Evolutionary conservation across 176 grass and related monocot genomes (phyloP).

Genomic region (Cenchrus fungigraminus): DNA sequence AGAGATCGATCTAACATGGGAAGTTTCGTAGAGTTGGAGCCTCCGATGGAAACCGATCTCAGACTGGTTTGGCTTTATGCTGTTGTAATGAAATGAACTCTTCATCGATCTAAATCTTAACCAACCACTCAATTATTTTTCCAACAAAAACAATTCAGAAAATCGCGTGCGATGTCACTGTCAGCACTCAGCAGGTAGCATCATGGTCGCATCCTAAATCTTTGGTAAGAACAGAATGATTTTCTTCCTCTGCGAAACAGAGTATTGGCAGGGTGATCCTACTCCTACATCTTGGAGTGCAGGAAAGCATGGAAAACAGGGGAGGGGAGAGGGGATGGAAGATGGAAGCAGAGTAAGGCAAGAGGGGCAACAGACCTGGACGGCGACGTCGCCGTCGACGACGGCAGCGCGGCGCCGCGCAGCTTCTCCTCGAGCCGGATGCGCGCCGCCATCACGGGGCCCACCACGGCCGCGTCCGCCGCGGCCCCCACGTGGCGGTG

Average conservation of each 20-base stretch:
- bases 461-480: constrained; percentile 9
- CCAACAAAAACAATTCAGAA: not conserved
- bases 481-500: not conserved
- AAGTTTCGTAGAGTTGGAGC: not conserved
- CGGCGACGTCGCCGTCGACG: not conserved
- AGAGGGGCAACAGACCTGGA: constrained; percentile 40
- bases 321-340: too few species aligned
- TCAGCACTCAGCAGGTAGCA: not conserved
- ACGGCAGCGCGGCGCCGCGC: constrained; percentile 34
- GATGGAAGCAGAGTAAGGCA: too few species aligned
- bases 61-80: not conserved
- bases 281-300: too few species aligned
- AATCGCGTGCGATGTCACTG: not conserved
- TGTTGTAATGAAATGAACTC: not conserved
- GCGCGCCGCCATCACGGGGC: constrained; percentile 64
- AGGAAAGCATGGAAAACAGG: not conserved
- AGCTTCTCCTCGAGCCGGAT: constrained; percentile 89
- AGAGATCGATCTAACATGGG: not conserved
- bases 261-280: not conserved
- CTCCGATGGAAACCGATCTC: not conserved
- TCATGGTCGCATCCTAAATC: too few species aligned
- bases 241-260: not conserved
- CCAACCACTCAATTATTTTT: not conserved
- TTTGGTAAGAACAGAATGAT: too few species aligned
- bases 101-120: not conserved